Evolutionary conservation across 176 grass and related monocot genomes (phyloP).

Genomic region (Oryza australiensis): DNA sequence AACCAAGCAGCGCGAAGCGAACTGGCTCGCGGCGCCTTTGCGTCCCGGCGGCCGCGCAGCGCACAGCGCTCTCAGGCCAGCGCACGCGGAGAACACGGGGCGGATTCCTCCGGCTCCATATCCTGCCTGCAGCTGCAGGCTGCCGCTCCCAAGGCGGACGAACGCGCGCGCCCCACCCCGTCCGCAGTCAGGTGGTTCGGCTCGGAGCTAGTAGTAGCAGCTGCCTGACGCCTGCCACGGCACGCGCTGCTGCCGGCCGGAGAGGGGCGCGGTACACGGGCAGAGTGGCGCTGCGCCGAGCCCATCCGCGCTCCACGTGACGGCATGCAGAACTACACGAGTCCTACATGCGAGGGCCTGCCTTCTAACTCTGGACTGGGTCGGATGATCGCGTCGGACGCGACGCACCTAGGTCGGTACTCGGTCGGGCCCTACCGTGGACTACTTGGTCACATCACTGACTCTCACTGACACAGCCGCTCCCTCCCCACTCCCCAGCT

Average conservation of each 20-base stretch:
- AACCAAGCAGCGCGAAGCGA: not conserved
- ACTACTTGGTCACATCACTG: slow-evolving; percentile 28
- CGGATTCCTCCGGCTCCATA: not conserved
- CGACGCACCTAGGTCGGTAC: not conserved
- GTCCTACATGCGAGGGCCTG: not conserved
- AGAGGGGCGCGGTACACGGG: not conserved
- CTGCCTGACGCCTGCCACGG: not conserved
- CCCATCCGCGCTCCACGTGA: slow-evolving; percentile 19
- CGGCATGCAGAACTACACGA: not conserved
- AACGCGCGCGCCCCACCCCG: not conserved
- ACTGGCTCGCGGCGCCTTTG: not conserved
- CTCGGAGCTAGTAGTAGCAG: not conserved
- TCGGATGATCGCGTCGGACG: not conserved
- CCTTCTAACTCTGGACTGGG: not conserved
- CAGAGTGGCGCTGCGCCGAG: not conserved
- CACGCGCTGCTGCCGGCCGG: slow-evolving; percentile 5
- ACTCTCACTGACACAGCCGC: not conserved
- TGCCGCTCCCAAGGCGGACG: too few relatives aligned
- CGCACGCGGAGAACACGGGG: not conserved
- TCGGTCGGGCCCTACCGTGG: slow-evolving; percentile 5
- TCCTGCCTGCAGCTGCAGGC: too few relatives aligned
- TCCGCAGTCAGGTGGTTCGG: not conserved
- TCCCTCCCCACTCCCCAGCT: not conserved
- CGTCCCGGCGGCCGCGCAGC: not conserved
- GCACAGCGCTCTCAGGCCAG: not conserved